Evolutionary conservation across 2,329 filamentous ascomycete genomes (phyloP).

Genomic region (Sporothrix curviconia): DNA sequence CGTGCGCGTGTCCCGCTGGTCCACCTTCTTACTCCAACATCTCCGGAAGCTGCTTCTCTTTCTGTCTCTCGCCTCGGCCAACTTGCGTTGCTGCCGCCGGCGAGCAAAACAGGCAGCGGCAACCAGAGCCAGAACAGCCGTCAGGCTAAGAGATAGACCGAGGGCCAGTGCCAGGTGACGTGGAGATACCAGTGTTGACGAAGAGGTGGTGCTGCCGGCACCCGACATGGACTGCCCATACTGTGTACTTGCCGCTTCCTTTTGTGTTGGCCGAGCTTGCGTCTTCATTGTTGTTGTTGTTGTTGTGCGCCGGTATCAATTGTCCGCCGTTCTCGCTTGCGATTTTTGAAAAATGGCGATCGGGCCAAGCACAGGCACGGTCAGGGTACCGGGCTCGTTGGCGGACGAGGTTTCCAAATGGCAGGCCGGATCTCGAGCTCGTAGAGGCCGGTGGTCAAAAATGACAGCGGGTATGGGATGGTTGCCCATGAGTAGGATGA

Average conservation of each 20-base stretch:
- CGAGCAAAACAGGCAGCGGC: constrained; percentile 20
- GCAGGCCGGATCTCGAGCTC: constrained; percentile 23
- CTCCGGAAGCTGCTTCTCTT: background rate
- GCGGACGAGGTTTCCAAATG: constrained; percentile 14
- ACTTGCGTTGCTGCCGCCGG: constrained; percentile 16
- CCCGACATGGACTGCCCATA: no score
- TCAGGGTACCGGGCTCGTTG: constrained; percentile 11
- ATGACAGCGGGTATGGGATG: constrained; percentile 23
- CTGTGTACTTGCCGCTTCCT: no score
- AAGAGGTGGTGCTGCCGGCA: no score
- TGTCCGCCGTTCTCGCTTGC: no score
- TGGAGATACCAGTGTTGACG: no score
- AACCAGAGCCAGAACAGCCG: constrained; percentile 18
- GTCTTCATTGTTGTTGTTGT: no score
- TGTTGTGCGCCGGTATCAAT: no score
- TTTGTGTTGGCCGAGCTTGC: no score
- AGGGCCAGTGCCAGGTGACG: no score
- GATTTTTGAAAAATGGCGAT: constrained; percentile 21
- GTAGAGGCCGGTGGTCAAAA: constrained; percentile 22
- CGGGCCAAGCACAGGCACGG: constrained; percentile 19
- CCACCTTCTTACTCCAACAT: background rate
- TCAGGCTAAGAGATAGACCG: constrained; percentile 23
- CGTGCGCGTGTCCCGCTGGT: background rate
- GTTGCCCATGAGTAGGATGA: constrained; percentile 21
- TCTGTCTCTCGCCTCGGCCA: constrained; percentile 8